These are phyloP conservation scores for Irpex sp. DNA, from an alignment of 1,284 basidiomycete genomes.

Conservation along the genomic window DNA sequence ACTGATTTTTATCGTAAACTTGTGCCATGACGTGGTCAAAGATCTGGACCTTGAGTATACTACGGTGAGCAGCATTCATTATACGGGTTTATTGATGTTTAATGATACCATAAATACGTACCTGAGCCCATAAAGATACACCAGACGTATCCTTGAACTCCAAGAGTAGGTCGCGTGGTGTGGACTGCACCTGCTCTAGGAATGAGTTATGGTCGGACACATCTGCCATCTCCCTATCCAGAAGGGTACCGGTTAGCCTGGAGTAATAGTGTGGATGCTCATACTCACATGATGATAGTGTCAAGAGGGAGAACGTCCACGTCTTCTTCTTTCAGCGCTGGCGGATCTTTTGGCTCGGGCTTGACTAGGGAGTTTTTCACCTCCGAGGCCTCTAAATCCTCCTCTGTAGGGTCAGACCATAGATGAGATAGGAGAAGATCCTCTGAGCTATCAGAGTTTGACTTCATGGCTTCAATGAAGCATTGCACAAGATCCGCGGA, in stretches of 20 bases:
- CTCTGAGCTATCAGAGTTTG: background rate
- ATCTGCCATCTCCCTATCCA: background rate
- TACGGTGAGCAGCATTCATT: background rate
- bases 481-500: background rate
- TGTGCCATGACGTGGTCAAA: background rate
- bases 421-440: background rate
- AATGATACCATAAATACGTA: background rate
- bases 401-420: background rate
- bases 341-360: background rate
- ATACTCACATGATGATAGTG: background rate
- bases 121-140: background rate
- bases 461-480: background rate
- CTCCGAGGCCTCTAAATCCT: background rate
- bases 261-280: background rate
- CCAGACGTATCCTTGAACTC: background rate
- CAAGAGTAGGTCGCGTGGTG: background rate
- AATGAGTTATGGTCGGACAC: background rate
- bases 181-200: background rate
- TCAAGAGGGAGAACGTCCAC: background rate
- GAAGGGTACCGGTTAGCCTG: background rate
- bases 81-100: background rate
- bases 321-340: background rate
- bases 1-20: background rate
- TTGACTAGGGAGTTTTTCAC: background rate
- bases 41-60: background rate